Base-by-base conservation (phyloP, 441 rosid species). In the Capsella rubella region DNA sequence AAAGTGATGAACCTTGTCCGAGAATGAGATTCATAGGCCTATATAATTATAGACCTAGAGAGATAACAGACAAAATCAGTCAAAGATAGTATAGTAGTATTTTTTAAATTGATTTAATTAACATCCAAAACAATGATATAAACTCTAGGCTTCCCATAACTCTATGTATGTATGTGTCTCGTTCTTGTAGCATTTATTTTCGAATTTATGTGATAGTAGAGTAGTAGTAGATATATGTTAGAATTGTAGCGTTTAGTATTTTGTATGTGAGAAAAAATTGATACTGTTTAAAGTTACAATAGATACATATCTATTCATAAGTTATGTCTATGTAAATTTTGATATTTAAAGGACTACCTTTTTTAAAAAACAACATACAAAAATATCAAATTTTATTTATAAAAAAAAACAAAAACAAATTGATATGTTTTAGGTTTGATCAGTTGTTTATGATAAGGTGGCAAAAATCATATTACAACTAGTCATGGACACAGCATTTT, bases 381-480 rank as follows among this genome's bases (percentile, higher is more conserved):
- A n/a, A 45, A 14, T 28, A n/a, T 27, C 8, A 14, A 14, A 47
- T 35, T 50, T 21, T 32, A 18, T 15, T 16, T 16, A 16, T 16
- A 16, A 16, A 16, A 16, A 6, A 9, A 10, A 9, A 25, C 0
- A 25, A 35, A 35, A 35, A 31, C n/a, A 12, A 7, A 1, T 0
- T 8, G 0, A 12, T 35, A 35, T 37, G 43, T 37, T n/a, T 10
- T 71, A 61, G 31, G 18, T 13, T 49, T 29, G 62, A 72, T 72
- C 34, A 62, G 16, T 61, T 29, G 46, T 61, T 51, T 39, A 53
- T 29, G 6, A 34, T 1, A 3, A 63, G 69, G 61, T 56, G 71
- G 67, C 71, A 75, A n/a, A 8, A 32, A 69, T 45, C 32, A 49
- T 35, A n/a, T 55, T 14, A 56, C 73, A 69, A 21, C 35, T 37